Conservation (phyloP, 805 yeast species). For the Helenozyma rhizophorensis region DNA sequence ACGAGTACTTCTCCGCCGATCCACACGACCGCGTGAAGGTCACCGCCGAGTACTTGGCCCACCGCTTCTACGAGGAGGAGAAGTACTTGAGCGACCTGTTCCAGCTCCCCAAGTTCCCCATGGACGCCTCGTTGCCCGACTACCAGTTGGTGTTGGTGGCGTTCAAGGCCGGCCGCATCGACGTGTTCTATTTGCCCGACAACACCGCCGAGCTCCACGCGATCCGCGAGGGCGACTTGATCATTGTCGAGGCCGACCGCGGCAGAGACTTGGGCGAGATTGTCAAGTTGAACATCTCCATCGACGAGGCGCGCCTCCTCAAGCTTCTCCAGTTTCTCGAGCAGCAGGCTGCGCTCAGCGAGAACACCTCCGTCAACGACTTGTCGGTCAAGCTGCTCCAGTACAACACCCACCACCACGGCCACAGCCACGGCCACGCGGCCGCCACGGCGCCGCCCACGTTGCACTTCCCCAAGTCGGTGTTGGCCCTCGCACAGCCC, state of each 20-base stretch:
- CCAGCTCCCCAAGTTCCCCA: conserved; percentile 35
- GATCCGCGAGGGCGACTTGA: conserved; percentile 58
- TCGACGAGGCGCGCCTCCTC: conserved; percentile 64
- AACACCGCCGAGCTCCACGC: conserved; percentile 19
- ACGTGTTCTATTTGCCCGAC: conserved; percentile 62
- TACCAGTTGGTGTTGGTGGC: conserved; percentile 39
- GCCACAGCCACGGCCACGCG: conserved; percentile 1
- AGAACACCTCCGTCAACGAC: conserved; percentile 15
- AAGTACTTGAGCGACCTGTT: conserved; percentile 24
- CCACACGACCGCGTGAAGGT: conserved; percentile 37
- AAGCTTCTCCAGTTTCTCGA: conserved; percentile 65
- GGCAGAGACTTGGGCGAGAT: conserved; percentile 75
- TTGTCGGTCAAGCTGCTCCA: conserved; percentile 22
- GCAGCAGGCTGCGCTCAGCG: conserved; percentile 60
- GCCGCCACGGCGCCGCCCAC: conserved; percentile 35
- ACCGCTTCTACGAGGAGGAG: conserved; percentile 27
- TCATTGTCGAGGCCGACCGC: conserved; percentile 80
- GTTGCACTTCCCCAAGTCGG: conserved; percentile 63
- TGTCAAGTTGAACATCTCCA: conserved; percentile 50
- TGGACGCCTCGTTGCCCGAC: conserved; percentile 19
- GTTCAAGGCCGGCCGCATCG: conserved; percentile 76
- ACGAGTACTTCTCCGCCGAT: conserved; percentile 34
- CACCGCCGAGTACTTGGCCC: conserved; percentile 24
- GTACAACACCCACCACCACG: conserved; percentile 5
- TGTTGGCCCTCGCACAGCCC: conserved; percentile 58